Conservation (phyloP, 257 asterid species). For the Nicotiana benthamiana region DNA sequence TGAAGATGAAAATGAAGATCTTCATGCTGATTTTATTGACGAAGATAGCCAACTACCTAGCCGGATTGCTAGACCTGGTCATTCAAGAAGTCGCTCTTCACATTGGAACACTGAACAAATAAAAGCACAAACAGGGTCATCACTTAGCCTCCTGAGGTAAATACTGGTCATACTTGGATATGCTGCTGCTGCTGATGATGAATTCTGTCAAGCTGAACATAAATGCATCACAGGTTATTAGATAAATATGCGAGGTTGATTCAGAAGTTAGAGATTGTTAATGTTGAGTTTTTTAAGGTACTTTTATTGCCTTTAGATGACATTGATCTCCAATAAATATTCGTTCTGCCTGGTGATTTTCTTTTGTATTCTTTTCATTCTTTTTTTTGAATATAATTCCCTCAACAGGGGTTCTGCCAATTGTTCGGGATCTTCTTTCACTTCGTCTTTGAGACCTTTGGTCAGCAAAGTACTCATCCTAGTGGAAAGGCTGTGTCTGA, state of each 20-base stretch:
- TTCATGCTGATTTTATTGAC: conserved; percentile 96
- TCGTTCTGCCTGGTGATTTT: conserved; percentile 7
- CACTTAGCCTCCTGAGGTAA: conserved; percentile 85
- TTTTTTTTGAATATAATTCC: conserved; percentile 9
- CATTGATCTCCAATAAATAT: conserved; percentile 8
- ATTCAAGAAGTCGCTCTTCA: conserved; percentile 46
- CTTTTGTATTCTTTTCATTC: not conserved
- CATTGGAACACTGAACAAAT: conserved; percentile 52
- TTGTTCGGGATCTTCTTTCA: conserved; percentile 89
- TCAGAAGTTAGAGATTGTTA: conserved; percentile 92
- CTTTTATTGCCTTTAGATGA: conserved; percentile 5
- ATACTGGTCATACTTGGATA: conserved; percentile 16
- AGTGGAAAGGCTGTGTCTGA: conserved; percentile 53
- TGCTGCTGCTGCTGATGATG: conserved; percentile 6
- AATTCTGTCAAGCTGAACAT: conserved; percentile 22
- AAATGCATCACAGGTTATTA: conserved; percentile 58
- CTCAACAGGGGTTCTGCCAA: conserved; percentile 82
- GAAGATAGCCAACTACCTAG: conserved; percentile 99
- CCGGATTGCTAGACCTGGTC: conserved; percentile 61
- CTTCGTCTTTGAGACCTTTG: conserved; percentile 68
- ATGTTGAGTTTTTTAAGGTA: conserved; percentile 90
- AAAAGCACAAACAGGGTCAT: conserved; percentile 82
- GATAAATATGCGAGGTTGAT: conserved; percentile 96
- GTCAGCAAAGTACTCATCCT: conserved; percentile 47
- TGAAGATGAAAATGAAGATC: conserved; percentile 99